Percentiles rank a stretch among this genome's conserved stretches.
These are phyloP conservation scores for Sechiopsis laciniata DNA, from an alignment of 306 rosid species.

Conservation along the genomic window DNA sequence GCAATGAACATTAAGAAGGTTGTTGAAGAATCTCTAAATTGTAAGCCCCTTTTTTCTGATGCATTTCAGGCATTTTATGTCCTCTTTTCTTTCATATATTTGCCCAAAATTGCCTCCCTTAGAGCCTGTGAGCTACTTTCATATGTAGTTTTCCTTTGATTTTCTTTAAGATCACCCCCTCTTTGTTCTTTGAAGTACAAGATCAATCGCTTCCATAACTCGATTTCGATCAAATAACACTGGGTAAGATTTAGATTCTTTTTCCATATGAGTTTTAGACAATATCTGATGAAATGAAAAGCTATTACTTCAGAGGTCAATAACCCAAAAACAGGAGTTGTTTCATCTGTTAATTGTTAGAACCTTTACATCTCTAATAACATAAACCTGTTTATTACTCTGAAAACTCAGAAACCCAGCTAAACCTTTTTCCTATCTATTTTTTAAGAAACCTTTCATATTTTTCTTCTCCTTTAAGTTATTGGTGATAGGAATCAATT, in stretches of 20 bases:
- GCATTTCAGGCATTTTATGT: constrained; percentile 12
- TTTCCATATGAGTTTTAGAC: not conserved
- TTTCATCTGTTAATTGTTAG: not conserved
- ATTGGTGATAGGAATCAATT: not conserved
- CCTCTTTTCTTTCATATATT: not conserved
- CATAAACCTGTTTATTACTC: not conserved
- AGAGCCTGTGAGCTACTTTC: constrained; percentile 10
- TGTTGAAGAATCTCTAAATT: constrained; percentile 10
- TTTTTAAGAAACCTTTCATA: not conserved
- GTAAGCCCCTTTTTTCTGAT: constrained; percentile 8
- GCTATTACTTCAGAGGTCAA: constrained; percentile 2
- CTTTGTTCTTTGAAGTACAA: not conserved
- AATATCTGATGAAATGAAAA: not conserved
- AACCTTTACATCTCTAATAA: not conserved
- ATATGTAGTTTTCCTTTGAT: not conserved
- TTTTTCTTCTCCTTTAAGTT: not conserved
- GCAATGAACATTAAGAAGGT: constrained; percentile 15
- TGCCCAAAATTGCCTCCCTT: not conserved
- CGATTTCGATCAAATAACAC: not conserved
- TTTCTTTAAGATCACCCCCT: not conserved
- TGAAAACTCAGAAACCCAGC: not conserved
- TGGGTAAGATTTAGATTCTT: constrained; percentile 15
- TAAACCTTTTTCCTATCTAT: not conserved
- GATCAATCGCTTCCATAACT: not conserved
- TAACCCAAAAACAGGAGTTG: not conserved